Evolutionary conservation across 768 basidiomycete genomes (phyloP), one percentile per base, ranked within the genome.

Genomic region (Cyathus striatus): DNA sequence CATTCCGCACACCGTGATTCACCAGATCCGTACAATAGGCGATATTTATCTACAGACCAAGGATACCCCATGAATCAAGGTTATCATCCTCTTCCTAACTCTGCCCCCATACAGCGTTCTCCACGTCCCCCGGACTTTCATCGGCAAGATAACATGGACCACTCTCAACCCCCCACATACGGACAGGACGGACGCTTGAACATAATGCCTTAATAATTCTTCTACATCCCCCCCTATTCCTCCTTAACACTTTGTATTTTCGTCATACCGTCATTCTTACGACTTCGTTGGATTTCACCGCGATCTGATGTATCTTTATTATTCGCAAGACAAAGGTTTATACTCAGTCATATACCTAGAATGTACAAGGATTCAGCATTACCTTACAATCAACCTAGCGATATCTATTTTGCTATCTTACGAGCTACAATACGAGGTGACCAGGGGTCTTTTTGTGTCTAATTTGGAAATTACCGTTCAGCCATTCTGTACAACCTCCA

Each of bases 31-130:
- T 83, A 74, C 30, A 78, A 77, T 49, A 71, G 80, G 47, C 73
- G 82, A 40, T 69, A 79, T 27, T 63, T 75, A 40, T 78, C 76
- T 23, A 81, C 82, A 37, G 70, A 79, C 18, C 77, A 76, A 49
- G 68, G 68, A 14, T 78, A 70, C 57, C 62, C 75, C 26, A 61
- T 73, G 39, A 66, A 65, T 23, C 69, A 75, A 46, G 72, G 72
- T 48, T 72, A 73, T 45, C 62, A 65, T 38, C 76, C 74, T 56
- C 70, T 75, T 44, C 67, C 72, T 10, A 69, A 70, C 47, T 69
- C 73, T 21, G 50, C 64, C 10, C 71, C 72, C 24, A 63, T 67
- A 24, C 66, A 62, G 22, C 61, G 61, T 30, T 61, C 58, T 32
- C 53, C 69, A 22, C 74, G 76, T 32, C 61, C 68, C 37, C 58